Conservation (phyloP, 1,284 basidiomycete genomes). For the Polyporus tsugae region DNA sequence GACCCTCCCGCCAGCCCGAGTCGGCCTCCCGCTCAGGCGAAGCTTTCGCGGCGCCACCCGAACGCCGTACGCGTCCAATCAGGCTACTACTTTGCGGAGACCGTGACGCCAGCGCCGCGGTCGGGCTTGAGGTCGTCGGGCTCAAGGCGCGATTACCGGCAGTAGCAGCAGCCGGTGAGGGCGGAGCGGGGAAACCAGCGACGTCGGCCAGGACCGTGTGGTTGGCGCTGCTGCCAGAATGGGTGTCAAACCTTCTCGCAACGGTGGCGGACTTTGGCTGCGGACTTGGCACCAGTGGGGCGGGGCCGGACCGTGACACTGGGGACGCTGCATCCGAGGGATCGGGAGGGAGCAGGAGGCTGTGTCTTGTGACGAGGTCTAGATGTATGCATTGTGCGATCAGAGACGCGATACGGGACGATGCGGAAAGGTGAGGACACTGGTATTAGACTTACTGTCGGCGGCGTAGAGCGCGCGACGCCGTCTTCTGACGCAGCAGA, state of each 20-base stretch:
- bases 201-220: slow-evolving; percentile 6
- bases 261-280: neutral
- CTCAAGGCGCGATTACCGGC: neutral
- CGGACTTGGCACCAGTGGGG: neutral
- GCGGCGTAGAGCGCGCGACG: neutral
- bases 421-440: neutral
- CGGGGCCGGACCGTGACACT: neutral
- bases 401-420: neutral
- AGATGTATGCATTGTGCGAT: neutral
- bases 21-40: neutral
- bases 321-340: neutral
- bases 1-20: slow-evolving; percentile 5
- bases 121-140: neutral
- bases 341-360: neutral
- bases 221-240: neutral
- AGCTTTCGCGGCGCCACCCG: neutral
- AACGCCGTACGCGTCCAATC: neutral
- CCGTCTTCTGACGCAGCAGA: neutral
- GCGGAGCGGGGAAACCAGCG: neutral
- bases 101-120: neutral
- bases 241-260: neutral
- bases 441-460: neutral
- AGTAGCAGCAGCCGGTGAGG: neutral
- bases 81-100: neutral
- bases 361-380: neutral